These are phyloP conservation scores for Aureobasidium sp. DNA, from an alignment of 2,329 filamentous ascomycete species.

Conservation along the genomic window DNA sequence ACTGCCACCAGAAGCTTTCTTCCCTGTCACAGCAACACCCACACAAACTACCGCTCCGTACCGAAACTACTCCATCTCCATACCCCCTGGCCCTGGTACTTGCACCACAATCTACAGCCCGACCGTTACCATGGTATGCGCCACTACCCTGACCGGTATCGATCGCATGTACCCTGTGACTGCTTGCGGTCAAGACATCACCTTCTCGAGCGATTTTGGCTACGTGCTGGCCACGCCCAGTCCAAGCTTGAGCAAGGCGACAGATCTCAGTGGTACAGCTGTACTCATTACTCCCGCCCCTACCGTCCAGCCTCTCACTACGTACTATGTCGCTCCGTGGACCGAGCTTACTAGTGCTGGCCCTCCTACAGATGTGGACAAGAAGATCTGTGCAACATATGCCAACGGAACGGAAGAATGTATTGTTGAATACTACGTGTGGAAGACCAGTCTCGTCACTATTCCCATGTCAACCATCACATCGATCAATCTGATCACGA, in stretches of 20 bases:
- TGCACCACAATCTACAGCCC: slow-evolving; percentile 35
- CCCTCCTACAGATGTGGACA: slow-evolving; percentile 31
- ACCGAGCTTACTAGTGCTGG: slow-evolving; percentile 32
- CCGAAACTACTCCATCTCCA: slow-evolving; percentile 28
- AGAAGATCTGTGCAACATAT: slow-evolving; percentile 33
- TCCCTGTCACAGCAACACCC: slow-evolving; percentile 21
- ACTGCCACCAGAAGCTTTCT: slow-evolving; percentile 28
- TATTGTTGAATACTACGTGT: slow-evolving; percentile 33
- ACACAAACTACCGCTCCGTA: slow-evolving; percentile 28
- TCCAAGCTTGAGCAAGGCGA: slow-evolving; percentile 18
- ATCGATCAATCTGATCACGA: slow-evolving; percentile 32
- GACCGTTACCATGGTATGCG: slow-evolving; percentile 34
- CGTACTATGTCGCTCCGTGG: slow-evolving; percentile 38
- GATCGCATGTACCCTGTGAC: slow-evolving; percentile 33
- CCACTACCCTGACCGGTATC: slow-evolving; percentile 34
- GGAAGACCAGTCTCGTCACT: slow-evolving; percentile 33
- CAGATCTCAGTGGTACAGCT: not conserved
- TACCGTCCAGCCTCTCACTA: slow-evolving; percentile 31
- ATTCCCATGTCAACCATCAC: slow-evolving; percentile 27
- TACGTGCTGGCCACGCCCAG: slow-evolving; percentile 32
- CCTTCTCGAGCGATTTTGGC: slow-evolving; percentile 38
- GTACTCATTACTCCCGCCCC: slow-evolving; percentile 30
- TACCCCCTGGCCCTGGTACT: slow-evolving; percentile 25
- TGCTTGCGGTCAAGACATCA: slow-evolving; percentile 36
- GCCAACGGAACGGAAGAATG: slow-evolving; percentile 31